These are phyloP conservation scores for Pharus latifolius DNA, from an alignment of 176 grass and related monocot species.

Conservation along the genomic window DNA sequence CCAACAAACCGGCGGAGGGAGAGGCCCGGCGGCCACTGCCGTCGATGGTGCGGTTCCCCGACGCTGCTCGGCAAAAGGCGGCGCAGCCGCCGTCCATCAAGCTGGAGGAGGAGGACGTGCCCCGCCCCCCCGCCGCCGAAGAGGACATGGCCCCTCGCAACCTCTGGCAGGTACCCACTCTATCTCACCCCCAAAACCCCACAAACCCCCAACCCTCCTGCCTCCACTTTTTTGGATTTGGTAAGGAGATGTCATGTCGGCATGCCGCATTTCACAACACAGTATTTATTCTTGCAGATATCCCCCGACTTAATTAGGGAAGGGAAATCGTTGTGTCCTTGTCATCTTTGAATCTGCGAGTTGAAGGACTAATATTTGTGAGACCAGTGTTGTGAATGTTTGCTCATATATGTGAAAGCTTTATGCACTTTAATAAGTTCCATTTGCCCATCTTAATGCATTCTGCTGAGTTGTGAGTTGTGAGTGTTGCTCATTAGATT, in stretches of 20 bases:
- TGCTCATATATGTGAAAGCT: no score
- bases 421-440: no score
- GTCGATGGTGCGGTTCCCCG: conserved; percentile 49
- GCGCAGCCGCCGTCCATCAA: conserved; percentile 39
- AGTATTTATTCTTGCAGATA: no score
- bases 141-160: conserved; percentile 44
- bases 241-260: no score
- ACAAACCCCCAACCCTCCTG: no score
- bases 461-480: no score
- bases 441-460: no score
- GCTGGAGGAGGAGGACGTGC: conserved; percentile 49
- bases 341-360: not conserved
- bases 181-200: not conserved
- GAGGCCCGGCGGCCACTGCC: not conserved
- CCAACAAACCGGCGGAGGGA: not conserved
- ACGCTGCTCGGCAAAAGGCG: conserved; percentile 21
- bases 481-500: no score
- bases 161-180: conserved; percentile 41
- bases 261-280: not conserved
- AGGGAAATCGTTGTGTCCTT: not conserved
- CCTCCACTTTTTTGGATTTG: not conserved
- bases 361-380: not conserved
- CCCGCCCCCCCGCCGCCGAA: conserved; percentile 12
- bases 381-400: no score
- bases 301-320: no score